phyloP scores from a whole-genome alignment of 306 rosid genomes.

The Calophaca sinica region DNA sequence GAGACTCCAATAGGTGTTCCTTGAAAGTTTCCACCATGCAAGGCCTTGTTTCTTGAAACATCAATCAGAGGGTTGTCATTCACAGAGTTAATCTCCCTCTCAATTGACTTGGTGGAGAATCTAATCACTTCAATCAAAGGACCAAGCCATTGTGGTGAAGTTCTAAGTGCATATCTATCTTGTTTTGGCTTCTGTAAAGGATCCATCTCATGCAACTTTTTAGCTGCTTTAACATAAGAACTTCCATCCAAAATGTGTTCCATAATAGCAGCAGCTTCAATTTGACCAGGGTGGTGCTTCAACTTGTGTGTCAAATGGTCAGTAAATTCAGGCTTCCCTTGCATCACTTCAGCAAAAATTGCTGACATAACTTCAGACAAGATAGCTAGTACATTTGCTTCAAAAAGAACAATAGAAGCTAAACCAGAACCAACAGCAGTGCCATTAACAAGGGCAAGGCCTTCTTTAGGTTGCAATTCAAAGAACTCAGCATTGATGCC shows the following conservation, averaged over 20 bases:
- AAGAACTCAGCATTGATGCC: slow-evolving; percentile 69
- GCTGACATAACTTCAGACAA: slow-evolving; percentile 79
- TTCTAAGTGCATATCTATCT: slow-evolving; percentile 86
- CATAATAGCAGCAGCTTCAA: slow-evolving; percentile 97
- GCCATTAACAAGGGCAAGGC: slow-evolving; percentile 90
- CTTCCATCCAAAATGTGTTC: slow-evolving; percentile 92
- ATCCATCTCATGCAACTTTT: slow-evolving; percentile 76
- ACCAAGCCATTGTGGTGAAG: slow-evolving; percentile 96
- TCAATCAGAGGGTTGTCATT: slow-evolving; percentile 91
- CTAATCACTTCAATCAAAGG: slow-evolving; percentile 84
- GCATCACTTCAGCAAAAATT: slow-evolving; percentile 85
- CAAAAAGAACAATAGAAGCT: slow-evolving; percentile 84
- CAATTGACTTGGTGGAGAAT: slow-evolving; percentile 82
- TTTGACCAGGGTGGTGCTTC: slow-evolving; percentile 96
- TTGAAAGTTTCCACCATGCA: slow-evolving; percentile 93
- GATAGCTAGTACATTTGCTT: slow-evolving; percentile 70
- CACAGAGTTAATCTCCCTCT: slow-evolving; percentile 90
- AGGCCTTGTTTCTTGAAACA: slow-evolving; percentile 88
- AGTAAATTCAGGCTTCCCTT: slow-evolving; percentile 88
- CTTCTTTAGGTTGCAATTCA: slow-evolving; percentile 91
- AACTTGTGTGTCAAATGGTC: slow-evolving; percentile 89
- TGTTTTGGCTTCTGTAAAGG: slow-evolving; percentile 89
- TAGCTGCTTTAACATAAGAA: slow-evolving; percentile 73
- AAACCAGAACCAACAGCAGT: slow-evolving; percentile 90
- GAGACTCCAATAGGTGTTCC: slow-evolving; percentile 97